Evolutionary conservation across 2,329 filamentous ascomycete species (phyloP), one percentile per base, ranked within the genome.

Genomic region (Diaporthe vaccinii): DNA sequence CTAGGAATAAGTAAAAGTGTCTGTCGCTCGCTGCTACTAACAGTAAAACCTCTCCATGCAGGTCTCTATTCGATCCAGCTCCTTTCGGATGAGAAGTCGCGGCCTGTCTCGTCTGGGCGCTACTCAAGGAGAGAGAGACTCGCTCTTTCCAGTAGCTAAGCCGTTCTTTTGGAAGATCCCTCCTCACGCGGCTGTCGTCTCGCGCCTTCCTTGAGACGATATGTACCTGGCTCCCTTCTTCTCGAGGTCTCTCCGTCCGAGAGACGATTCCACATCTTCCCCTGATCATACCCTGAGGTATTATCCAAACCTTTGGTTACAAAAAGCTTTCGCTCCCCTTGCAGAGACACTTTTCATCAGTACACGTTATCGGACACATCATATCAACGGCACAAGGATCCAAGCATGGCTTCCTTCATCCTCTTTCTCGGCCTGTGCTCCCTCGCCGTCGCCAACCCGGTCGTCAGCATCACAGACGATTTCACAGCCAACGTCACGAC

Each of bases 391-490:
- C 12, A 51, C 7, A 68, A 9, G 22, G 31, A 39, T 22, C 44
- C 22, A 25, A 34, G 14, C 5, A 68, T 68, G 62, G 46, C 62
- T 36, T 68, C 22, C 31, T 53, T 39, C 31, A 51, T 68, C 22
- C 17, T 79, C 76, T 39, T 77, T 75, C 44, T 80, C 76, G 46
- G 62, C 62, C 44, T 68, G 10, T 68, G 62, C 31, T 51, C 10
- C 44, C 44, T 53, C 46, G 46, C 62, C 22, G 46, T 68, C 62
- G 46, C 62, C 62, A 68, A 68, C 5, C 46, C 62, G 14, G 4
- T 68, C 28, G 44, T 22, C 80, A 84, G 65, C 78, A 78, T 69
- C 14, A 25, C 44, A 14, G 25, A 76, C 77, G 46, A 81, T 81
- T 68, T 82, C 79, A 6, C 79, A 28, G 15, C 59, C 59, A 62